phyloP scores from a whole-genome alignment of 495 filamentous ascomycete genomes.

The Entonaema liquescens region DNA sequence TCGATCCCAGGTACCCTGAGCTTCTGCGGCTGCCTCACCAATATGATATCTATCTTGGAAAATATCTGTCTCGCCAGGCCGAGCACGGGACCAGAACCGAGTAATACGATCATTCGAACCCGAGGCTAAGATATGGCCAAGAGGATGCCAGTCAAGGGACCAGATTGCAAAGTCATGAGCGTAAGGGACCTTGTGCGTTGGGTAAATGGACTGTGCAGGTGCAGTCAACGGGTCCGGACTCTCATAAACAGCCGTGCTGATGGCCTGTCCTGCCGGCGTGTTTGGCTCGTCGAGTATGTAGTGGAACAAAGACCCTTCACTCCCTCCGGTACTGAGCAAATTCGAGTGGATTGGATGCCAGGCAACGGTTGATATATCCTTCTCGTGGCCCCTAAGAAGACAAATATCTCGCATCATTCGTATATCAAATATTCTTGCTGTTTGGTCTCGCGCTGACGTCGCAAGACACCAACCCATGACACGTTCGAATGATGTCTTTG shows the following conservation, averaged over 20 bases:
- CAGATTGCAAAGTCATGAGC: slow-evolving; percentile 95
- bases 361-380: slow-evolving; percentile 88
- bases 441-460: slow-evolving; percentile 91
- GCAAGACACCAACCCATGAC: slow-evolving; percentile 84
- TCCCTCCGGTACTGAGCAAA: slow-evolving; percentile 88
- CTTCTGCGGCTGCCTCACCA: slow-evolving; percentile 90
- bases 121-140: slow-evolving; percentile 97
- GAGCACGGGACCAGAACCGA: slow-evolving; percentile 89
- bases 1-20: slow-evolving; percentile 89
- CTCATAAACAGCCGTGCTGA: slow-evolving; percentile 82
- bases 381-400: slow-evolving; percentile 90
- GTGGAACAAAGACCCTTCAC: slow-evolving; percentile 88
- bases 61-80: slow-evolving; percentile 84
- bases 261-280: slow-evolving; percentile 71
- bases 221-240: slow-evolving; percentile 77
- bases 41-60: slow-evolving; percentile 93
- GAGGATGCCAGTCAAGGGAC: slow-evolving; percentile 96
- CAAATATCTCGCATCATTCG: slow-evolving; percentile 98
- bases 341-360: slow-evolving; percentile 94
- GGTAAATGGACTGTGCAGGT: slow-evolving; percentile 85
- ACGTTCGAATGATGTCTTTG: slow-evolving; percentile 85
- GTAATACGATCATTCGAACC: slow-evolving; percentile 97
- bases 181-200: slow-evolving; percentile 82
- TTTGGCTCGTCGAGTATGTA: slow-evolving; percentile 94
- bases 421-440: slow-evolving; percentile 89